Conservation (phyloP, 345 rosid species). For the Rhizophora mangle region DNA sequence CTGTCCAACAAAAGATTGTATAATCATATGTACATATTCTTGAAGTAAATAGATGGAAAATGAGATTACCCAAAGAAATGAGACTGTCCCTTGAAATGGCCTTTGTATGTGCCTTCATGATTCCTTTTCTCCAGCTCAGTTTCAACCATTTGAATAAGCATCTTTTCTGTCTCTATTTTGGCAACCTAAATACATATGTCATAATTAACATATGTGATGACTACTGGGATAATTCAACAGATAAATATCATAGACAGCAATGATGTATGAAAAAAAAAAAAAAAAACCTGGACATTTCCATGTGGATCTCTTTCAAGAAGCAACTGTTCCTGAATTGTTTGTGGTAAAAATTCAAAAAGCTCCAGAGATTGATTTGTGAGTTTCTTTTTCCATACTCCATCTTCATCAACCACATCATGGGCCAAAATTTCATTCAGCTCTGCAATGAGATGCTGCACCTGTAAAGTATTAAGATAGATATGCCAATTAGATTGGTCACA, state of each 20-base stretch:
- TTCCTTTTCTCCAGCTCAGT: constrained; percentile 83
- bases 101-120: constrained; percentile 60
- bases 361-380: constrained; percentile 55
- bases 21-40: no score
- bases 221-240: neutral
- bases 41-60: neutral
- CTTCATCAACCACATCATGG: constrained; percentile 69
- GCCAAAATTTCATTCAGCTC: constrained; percentile 93
- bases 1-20: no score
- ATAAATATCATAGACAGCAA: constrained; percentile 5
- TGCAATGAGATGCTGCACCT: constrained; percentile 91
- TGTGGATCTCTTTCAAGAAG: constrained; percentile 99
- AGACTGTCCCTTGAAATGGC: constrained; percentile 73
- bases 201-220: neutral
- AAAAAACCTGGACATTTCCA: constrained; percentile 93
- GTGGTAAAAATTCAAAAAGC: constrained; percentile 83
- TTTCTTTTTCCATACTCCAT: constrained; percentile 77
- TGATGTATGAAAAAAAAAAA: constrained; percentile 15
- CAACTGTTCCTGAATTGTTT: constrained; percentile 84
- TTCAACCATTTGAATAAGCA: constrained; percentile 99
- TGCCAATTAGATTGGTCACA: neutral
- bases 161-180: constrained; percentile 95
- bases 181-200: constrained; percentile 56
- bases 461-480: constrained; percentile 10
- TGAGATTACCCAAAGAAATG: constrained; percentile 88